Evolutionary conservation across 139 green algal genomes (phyloP), one percentile per base, ranked within the genome.

Genomic region (Micromonas commoda): DNA sequence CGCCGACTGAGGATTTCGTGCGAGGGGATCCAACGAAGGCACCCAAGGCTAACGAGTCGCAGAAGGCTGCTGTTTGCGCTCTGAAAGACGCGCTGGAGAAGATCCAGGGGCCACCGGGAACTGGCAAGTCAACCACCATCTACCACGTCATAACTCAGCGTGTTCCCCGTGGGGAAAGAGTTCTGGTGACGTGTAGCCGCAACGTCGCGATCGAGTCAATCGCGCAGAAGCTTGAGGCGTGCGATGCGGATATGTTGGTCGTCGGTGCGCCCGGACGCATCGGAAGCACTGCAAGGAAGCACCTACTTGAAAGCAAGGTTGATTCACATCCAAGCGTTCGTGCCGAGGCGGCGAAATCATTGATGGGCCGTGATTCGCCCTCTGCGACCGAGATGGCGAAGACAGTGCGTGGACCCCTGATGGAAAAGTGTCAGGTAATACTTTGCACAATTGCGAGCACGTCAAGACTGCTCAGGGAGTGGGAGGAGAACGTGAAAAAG

Each of bases 41-140:
- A 13, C 67, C 67, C 6, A 75, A 57, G 45, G 45, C 28, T 5
- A 75, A 75, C 67, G 34, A 9, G 32, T 61, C 33, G 32, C 67
- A 75, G 67, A 28, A 32, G 23, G 9, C 6, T 13, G 67, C 67
- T 5, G 67, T 75, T 13, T 61, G 24, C 32, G 33, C 23, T 9
- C 67, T 75, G 24, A 23, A 5, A 5, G 24, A 66, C 34, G 31
- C 67, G 23, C 33, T 75, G 6, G 67, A 75, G 33, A 75, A 75
- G 34, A 75, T 75, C 67, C 67, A 75, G 67, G 67, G 67, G 19
- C 67, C 67, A 9, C 67, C 67, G 67, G 67, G 67, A 6, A 75
- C 67, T 6, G 67, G 67, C 13, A 75, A 75, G 67, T 54, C 13
- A 16, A 75, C 67, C 13, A 75, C 67, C 13, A 75, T 75, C 9